Base-by-base conservation (phyloP, 768 basidiomycete genomes). In the Mycena metata region DNA sequence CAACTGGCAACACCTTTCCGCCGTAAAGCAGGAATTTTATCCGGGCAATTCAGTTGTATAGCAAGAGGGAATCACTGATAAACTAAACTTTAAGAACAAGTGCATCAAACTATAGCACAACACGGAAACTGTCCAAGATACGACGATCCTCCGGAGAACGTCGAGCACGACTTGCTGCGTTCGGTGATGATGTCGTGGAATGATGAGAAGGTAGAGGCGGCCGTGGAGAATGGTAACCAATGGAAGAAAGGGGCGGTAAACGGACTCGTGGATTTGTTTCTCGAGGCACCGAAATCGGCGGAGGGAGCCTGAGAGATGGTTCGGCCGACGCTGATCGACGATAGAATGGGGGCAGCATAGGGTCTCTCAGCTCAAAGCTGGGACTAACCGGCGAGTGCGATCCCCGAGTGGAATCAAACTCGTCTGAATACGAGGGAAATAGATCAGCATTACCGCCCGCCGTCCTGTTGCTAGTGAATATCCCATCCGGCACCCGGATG, bases 401-500 rank as follows among this genome's bases (percentile, higher is more conserved):
- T 33, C 60, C 58, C 21, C 70, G 63, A 10, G 59, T 13, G 41
- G 70, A 72, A 21, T 85, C 84, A 66, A 79, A 79, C 33, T 86
- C 85, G 65, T 86, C 85, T 33, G 84, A 84, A 56, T 82, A 80
- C 47, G 84, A 82, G 8, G 84, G 81, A 69, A 79, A 80, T 6
- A 83, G 81, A 70, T 87, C 85, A n/a, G 63, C 35, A 21, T 57
- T 35, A 78, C 62, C 81, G 78, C 24, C 79, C 69, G 70, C 79
- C 79, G 30, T 85, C 78, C 79, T 92, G 74, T 89, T 91, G 67
- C 91, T 92, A 47, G 87, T 82, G 75, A 91, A 94, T n/a, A 94
- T 80, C 4, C 91, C 90, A 63, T 86, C 85, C 5, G 92, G 92
- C 33, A 92, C 88, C 21, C 84, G 85, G 63, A 95, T 83, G 67